phyloP scores from a whole-genome alignment of 1,139 yeast species.

The Yueomyces sp. region DNA sequence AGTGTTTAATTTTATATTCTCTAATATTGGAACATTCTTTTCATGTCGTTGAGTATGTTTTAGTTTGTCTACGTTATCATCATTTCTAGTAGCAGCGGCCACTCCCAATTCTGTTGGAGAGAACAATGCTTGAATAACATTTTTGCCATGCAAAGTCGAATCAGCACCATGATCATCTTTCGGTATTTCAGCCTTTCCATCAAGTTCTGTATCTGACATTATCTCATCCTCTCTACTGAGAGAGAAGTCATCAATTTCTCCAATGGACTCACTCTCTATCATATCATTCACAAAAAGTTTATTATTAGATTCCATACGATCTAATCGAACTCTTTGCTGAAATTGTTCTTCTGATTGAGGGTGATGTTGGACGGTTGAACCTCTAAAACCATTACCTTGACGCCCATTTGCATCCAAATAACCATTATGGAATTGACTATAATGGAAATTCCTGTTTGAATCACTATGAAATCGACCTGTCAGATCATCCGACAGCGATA shows the following conservation, averaged over 20 bases:
- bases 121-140: slow-evolving; percentile 10
- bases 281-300: not conserved
- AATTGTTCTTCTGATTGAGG: too few species aligned
- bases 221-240: not conserved
- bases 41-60: too few species aligned
- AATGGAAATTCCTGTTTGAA: slow-evolving; percentile 4
- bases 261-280: not conserved
- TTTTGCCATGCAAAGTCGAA: slow-evolving; percentile 1
- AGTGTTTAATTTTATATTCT: too few species aligned
- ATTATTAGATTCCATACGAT: not conserved
- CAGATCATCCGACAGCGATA: slow-evolving; percentile 1
- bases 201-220: not conserved
- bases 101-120: slow-evolving; percentile 19
- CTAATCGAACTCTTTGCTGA: too few species aligned
- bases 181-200: slow-evolving; percentile 1
- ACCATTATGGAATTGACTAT: slow-evolving; percentile 4
- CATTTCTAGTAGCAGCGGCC: slow-evolving; percentile 11
- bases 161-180: slow-evolving; percentile 1
- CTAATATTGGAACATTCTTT: too few species aligned
- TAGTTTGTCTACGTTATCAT: not conserved
- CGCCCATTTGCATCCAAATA: slow-evolving; percentile 5
- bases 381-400: too few species aligned
- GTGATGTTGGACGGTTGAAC: too few species aligned
- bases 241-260: not conserved
- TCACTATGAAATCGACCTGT: not conserved